Conservation (phyloP, 2,329 filamentous ascomycete species). For the Cladorrhinum sp. region DNA sequence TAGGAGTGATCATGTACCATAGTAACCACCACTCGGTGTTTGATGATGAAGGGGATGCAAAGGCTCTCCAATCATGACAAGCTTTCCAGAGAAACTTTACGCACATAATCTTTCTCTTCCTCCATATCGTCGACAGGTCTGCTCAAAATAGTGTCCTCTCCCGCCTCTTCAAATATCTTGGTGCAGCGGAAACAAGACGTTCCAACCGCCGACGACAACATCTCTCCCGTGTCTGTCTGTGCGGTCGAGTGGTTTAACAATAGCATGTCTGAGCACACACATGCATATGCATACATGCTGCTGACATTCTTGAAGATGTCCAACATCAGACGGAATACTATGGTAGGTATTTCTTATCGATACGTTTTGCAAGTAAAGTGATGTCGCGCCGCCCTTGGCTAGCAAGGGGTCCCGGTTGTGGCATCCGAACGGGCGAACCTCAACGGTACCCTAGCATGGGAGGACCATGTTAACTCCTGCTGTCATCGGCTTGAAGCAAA, state of each 20-base stretch:
- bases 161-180: conserved; percentile 18
- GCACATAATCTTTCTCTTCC: neutral
- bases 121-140: neutral
- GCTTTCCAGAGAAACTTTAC: neutral
- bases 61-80: conserved; percentile 1
- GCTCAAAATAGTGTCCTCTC: conserved; percentile 19
- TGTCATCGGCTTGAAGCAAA: neutral
- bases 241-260: conserved; percentile 20
- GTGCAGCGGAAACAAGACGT: conserved; percentile 22
- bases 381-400: conserved; percentile 1
- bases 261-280: conserved; percentile 12
- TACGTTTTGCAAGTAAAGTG: neutral
- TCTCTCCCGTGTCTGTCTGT: conserved; percentile 7
- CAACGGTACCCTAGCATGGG: neutral
- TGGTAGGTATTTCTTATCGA: conserved; percentile 9
- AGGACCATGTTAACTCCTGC: conserved; percentile 1
- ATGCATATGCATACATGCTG: no score
- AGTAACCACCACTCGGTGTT: conserved; percentile 1
- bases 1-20: no score
- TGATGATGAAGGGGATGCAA: conserved; percentile 1
- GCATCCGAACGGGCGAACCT: neutral
- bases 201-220: conserved; percentile 22
- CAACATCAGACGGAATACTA: conserved; percentile 5
- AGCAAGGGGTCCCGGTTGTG: conserved; percentile 4
- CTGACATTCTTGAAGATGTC: neutral